Evolutionary conservation across 192 early-diverging fungal genomes (phyloP).

Genomic region (Coemansia umbellata): DNA sequence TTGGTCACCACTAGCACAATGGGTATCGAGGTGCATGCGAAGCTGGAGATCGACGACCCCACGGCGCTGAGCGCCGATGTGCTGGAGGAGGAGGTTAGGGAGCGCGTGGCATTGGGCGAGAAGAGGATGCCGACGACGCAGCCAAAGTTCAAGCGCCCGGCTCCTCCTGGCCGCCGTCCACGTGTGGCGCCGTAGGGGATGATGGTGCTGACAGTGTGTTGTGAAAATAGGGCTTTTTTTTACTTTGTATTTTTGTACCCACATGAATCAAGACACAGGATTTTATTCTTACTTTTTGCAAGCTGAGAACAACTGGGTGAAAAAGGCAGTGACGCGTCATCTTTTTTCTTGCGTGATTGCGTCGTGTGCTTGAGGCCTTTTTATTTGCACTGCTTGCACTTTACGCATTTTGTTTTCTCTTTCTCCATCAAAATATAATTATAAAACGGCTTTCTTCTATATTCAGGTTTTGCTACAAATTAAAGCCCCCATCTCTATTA

Average conservation of each 20-base stretch:
- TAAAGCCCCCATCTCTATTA: background rate
- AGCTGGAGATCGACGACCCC: slow-evolving; percentile 64
- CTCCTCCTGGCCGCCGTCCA: slow-evolving; percentile 40
- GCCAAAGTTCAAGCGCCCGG: slow-evolving; percentile 41
- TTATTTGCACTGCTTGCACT: too few relatives aligned
- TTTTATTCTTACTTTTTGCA: background rate
- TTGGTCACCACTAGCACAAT: slow-evolving; percentile 55
- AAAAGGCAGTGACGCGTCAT: background rate
- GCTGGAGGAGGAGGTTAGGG: slow-evolving; percentile 54
- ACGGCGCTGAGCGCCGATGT: slow-evolving; percentile 55
- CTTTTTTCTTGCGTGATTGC: background rate
- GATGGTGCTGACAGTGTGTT: too few relatives aligned
- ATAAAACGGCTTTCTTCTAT: too few relatives aligned
- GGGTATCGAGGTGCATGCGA: slow-evolving; percentile 58
- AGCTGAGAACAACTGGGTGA: background rate
- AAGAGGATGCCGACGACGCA: slow-evolving; percentile 8
- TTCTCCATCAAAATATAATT: too few relatives aligned
- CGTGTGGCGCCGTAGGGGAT: slow-evolving; percentile 6
- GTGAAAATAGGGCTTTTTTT: too few relatives aligned
- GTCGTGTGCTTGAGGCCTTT: too few relatives aligned
- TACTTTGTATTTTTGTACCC: too few relatives aligned
- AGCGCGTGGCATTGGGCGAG: background rate
- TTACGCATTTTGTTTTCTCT: too few relatives aligned
- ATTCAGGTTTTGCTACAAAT: too few relatives aligned
- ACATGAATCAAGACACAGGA: background rate